Base-by-base conservation (phyloP, 1,139 yeast genomes). In the Protomyces arabidopsidicola region DNA sequence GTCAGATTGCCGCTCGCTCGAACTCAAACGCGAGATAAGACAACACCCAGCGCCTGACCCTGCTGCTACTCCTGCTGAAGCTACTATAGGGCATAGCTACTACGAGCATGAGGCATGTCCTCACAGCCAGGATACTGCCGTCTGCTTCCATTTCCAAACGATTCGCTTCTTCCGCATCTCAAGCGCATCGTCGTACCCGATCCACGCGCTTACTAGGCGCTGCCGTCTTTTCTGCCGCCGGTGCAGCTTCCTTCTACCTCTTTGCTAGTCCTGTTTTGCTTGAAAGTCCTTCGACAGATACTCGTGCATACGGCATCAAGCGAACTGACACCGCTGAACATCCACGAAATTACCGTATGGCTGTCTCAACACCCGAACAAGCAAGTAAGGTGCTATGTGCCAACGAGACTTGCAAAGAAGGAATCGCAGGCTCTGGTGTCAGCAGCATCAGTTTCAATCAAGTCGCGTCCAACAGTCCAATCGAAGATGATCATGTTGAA, bases 401-500 rank as follows among this genome's bases (percentile, higher is more conserved):
- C 42, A 58, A 58, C 27, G 56, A 58, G 22, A 58, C 20, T 8
- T 52, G 52, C 18, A 18, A 31, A 1, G 16, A 12, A 9, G 20
- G 42, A 5, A n/a, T 18, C 3, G 42, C 31, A 16, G 62, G 62
- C 5, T 38, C 52, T 42, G 98, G 98, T n/a, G 93, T 93, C 18
- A 75, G 85, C n/a, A 79, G 98, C 64, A 91, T 90, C 72, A 98
- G 95, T 72, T 83, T 90, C 39, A 83, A 95, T 58, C 98, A 93
- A 75, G 77, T 93, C 65, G 88, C 98, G 8, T 87, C 96, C 52
- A 95, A 93, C 74, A 84, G 87, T 55, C 98, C 98, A 9, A 90
- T 91, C 69, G 99, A 93, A 75, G 98, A 93, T 73, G 97, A 89
- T 72, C 82, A 95, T 67, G 84, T 93, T 1, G 98, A 91, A 73